Percentiles rank a stretch among this genome's conserved stretches.
These are phyloP conservation scores for Clarireedia hainanense DNA, from an alignment of 2,329 filamentous ascomycete genomes.

Conservation along the genomic window DNA sequence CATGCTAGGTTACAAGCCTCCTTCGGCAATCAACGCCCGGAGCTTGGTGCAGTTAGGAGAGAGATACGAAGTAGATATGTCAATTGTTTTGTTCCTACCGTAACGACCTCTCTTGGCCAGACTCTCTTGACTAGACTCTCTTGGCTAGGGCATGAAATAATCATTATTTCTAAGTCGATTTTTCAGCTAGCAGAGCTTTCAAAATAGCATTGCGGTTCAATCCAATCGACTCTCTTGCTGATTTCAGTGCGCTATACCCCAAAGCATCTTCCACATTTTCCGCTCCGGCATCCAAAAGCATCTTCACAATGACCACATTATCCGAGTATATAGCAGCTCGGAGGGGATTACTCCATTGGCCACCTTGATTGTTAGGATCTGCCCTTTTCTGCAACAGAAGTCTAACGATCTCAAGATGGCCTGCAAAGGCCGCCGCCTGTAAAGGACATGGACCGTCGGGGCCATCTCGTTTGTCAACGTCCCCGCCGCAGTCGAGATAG, in stretches of 20 bases:
- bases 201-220: background rate
- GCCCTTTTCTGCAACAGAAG: background rate
- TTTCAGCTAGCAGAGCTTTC: background rate
- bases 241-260: constrained; percentile 10
- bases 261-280: constrained; percentile 6
- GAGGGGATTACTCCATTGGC: background rate
- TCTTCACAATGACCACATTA: background rate
- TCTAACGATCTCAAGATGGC: background rate
- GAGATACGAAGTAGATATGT: too few species aligned
- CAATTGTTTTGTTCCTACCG: too few species aligned
- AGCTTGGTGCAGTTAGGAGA: too few species aligned
- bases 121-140: too few species aligned
- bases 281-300: constrained; percentile 1
- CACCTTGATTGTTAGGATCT: background rate
- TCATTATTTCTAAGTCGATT: background rate
- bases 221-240: background rate
- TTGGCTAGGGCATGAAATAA: background rate
- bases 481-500: background rate
- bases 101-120: too few species aligned
- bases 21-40: too few species aligned
- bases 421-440: background rate
- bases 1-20: too few species aligned
- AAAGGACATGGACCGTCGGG: background rate
- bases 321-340: background rate
- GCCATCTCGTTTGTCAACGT: background rate